Conservation (phyloP, 1,284 basidiomycete species). For the Kalmanozyma brasiliensis region DNA sequence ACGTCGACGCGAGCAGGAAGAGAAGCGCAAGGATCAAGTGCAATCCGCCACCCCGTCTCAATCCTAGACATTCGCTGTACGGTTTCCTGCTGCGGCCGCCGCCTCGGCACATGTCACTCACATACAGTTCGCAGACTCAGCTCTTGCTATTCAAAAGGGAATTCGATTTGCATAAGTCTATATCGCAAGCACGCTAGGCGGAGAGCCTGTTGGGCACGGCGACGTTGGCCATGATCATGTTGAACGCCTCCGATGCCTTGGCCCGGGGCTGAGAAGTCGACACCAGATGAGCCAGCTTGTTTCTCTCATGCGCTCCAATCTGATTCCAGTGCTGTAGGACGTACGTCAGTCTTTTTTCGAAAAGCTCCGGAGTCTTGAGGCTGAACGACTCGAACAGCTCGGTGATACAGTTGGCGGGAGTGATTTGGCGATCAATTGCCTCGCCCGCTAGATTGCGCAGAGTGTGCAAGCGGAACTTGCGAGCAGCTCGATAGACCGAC, state of each 20-base stretch:
- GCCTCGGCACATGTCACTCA: no score
- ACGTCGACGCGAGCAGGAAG: slow-evolving; percentile 54
- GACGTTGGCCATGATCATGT: slow-evolving; percentile 5
- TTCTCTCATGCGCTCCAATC: slow-evolving; percentile 6
- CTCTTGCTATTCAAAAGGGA: no score
- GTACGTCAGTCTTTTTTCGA: slow-evolving; percentile 12
- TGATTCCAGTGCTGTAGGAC: slow-evolving; percentile 32
- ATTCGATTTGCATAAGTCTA: no score
- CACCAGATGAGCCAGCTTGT: slow-evolving; percentile 1
- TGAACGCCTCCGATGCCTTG: slow-evolving; percentile 8
- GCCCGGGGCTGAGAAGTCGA: background rate
- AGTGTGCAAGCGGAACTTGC: slow-evolving; percentile 6
- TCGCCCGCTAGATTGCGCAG: slow-evolving; percentile 16
- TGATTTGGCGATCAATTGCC: slow-evolving; percentile 11
- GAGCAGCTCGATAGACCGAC: slow-evolving; percentile 30
- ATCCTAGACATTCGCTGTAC: slow-evolving; percentile 2
- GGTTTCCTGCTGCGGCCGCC: no score
- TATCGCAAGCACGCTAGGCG: background rate
- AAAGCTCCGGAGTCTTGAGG: slow-evolving; percentile 7
- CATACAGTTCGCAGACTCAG: no score
- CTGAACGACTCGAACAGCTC: slow-evolving; percentile 27
- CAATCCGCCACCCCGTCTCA: slow-evolving; percentile 18
- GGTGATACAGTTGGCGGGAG: slow-evolving; percentile 15
- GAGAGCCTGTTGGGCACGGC: background rate
- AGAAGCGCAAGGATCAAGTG: slow-evolving; percentile 41